phyloP scores from a whole-genome alignment of 2,329 filamentous ascomycete genomes.

The Curvularia sp. region DNA sequence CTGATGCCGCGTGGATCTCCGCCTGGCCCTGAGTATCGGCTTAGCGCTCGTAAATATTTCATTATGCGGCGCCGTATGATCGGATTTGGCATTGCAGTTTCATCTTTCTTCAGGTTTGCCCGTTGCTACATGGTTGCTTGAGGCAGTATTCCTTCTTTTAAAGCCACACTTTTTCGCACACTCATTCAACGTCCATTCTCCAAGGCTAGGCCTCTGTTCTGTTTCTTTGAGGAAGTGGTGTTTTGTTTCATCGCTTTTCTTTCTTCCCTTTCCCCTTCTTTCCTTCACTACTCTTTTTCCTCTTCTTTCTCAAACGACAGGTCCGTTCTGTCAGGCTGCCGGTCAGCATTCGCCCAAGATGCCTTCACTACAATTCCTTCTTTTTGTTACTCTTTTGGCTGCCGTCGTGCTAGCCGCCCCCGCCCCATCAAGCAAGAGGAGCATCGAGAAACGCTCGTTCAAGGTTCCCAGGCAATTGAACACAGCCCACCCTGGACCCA shows the following conservation, averaged over 20 bases:
- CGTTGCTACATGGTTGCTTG: slow-evolving; percentile 17
- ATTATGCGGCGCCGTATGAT: slow-evolving; percentile 27
- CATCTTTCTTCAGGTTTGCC: slow-evolving; percentile 31
- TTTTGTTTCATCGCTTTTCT: slow-evolving; percentile 33
- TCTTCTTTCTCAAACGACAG: slow-evolving; percentile 27
- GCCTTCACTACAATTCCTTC: slow-evolving; percentile 46
- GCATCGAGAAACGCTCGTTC: slow-evolving; percentile 64
- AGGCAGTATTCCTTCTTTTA: slow-evolving; percentile 36
- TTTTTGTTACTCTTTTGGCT: slow-evolving; percentile 58
- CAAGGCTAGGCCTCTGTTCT: slow-evolving; percentile 42
- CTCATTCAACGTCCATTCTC: slow-evolving; percentile 34
- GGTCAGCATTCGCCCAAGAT: slow-evolving; percentile 49
- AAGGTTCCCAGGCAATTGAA: slow-evolving; percentile 66
- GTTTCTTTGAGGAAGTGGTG: slow-evolving; percentile 29
- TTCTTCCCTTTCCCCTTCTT: slow-evolving; percentile 29
- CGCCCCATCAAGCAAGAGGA: slow-evolving; percentile 37
- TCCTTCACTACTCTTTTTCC: slow-evolving; percentile 23
- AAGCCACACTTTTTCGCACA: slow-evolving; percentile 34
- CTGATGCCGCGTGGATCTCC: slow-evolving; percentile 29
- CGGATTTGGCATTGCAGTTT: slow-evolving; percentile 24
- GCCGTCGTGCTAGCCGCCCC: slow-evolving; percentile 58
- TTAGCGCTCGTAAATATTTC: slow-evolving; percentile 29
- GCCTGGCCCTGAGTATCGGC: slow-evolving; percentile 19
- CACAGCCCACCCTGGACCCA: slow-evolving; percentile 57
- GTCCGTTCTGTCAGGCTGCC: slow-evolving; percentile 44